Conservation (phyloP, 2,329 filamentous ascomycete species). For the Nemania bipapillata region DNA sequence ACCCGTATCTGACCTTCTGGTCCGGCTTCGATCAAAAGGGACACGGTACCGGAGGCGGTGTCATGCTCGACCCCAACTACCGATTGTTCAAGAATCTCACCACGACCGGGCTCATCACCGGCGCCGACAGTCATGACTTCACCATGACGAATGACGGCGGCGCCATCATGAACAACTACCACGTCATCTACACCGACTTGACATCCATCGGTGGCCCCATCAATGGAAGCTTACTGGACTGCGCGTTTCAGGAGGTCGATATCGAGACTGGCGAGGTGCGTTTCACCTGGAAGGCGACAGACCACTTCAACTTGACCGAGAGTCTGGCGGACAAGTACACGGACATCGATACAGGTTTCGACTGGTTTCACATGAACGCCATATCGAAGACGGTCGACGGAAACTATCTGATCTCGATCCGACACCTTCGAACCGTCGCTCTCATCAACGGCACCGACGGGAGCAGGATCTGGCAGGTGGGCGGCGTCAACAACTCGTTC, state of each 20-base stretch:
- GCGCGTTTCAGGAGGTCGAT: constrained; percentile 56
- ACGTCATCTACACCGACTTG: constrained; percentile 50
- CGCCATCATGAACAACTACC: constrained; percentile 57
- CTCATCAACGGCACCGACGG: constrained; percentile 52
- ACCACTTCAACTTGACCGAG: constrained; percentile 45
- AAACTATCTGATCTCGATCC: constrained; percentile 54
- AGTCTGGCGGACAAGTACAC: constrained; percentile 23
- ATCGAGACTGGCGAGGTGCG: constrained; percentile 52
- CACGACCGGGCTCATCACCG: constrained; percentile 51
- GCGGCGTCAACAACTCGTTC: constrained; percentile 55
- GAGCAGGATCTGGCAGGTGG: constrained; percentile 53
- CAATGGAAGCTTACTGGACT: constrained; percentile 51
- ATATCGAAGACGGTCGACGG: constrained; percentile 52
- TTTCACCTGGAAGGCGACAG: constrained; percentile 54
- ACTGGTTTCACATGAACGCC: constrained; percentile 57
- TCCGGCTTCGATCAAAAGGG: constrained; percentile 48
- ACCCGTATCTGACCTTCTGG: constrained; percentile 54
- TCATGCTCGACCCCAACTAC: constrained; percentile 53
- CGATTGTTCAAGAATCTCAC: constrained; percentile 54
- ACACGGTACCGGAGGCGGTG: constrained; percentile 44
- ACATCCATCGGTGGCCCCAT: constrained; percentile 49
- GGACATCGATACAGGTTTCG: constrained; percentile 43
- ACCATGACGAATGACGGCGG: constrained; percentile 56
- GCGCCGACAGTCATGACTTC: constrained; percentile 58
- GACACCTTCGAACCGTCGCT: constrained; percentile 49